Evolutionary conservation across 257 asterid genomes (phyloP), one percentile per base, ranked within the genome.

Genomic region (Fraxinus quadrangulata): DNA sequence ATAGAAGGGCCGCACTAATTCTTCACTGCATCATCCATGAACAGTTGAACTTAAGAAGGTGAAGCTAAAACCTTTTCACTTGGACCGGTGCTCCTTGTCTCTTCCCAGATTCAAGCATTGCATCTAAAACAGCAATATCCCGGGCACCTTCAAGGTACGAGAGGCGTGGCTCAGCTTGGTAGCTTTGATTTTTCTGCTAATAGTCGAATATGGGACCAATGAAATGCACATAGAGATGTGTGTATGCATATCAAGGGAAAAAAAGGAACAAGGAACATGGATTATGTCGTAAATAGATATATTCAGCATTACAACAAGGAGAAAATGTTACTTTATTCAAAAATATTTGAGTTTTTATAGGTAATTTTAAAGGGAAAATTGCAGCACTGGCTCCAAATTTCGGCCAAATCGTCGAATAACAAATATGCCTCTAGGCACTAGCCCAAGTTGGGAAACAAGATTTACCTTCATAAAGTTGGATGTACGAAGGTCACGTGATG

Each of bases 31-130:
- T 72, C 31, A 23, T 13, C 63, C 21, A 23, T 45, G 21, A 30
- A 75, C 67, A 28, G 75, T 61, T 72, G 77, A 70, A 28, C 36
- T 21, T 16, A 24, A 36, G 45, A 75, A 67, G 72, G 45, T 66
- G 72, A 79, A 61, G 13, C 78, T 85, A 88, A 71, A 86, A 81
- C 45, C 39, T 87, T 54, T 84, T 87, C 61, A 89, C 94, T 78
- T 88, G 90, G 75, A 91, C 86, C 0, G 72, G 81, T 36, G 88
- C 88, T 30, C 94, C 94, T 70, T 73, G 87, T 47, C 54, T 83
- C 72, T 56, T 82, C 49, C 97, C 97, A 67, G 94, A 91, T 78
- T 87, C 97, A 31, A 91, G 92, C 90, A 91, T 89, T 23, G 97
- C 93, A 12, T 88, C 90, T 65, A 91, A 68, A 21, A 89, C 88